phyloP scores from a whole-genome alignment of 139 green algal species.

The Volvox reticuliferus region DNA sequence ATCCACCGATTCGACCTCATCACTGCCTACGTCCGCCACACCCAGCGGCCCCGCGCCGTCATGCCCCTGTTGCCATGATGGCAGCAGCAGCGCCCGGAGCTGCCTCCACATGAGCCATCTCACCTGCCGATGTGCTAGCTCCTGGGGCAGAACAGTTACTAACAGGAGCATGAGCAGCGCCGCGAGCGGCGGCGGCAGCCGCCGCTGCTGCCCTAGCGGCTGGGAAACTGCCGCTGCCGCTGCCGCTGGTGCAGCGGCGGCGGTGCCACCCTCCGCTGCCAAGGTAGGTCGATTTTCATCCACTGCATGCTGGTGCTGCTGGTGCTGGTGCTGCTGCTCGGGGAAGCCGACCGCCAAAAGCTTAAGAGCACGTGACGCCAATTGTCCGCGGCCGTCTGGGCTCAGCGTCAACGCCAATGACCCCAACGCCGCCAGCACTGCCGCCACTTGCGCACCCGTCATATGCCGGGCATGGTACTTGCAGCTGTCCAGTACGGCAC shows the following conservation, averaged over 20 bases:
- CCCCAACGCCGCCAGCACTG: slow-evolving; percentile 18
- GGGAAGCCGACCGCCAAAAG: background rate
- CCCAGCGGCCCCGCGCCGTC: background rate
- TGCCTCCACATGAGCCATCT: slow-evolving; percentile 1
- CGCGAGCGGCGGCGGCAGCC: slow-evolving; percentile 10
- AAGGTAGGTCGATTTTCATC: no score
- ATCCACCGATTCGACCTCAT: background rate
- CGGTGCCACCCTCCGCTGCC: background rate
- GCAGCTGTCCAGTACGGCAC: no score
- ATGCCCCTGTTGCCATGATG: background rate
- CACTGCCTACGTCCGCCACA: background rate
- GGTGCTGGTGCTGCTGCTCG: background rate
- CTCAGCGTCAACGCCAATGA: background rate
- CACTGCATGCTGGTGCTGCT: background rate
- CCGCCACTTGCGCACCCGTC: background rate
- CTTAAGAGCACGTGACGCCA: background rate
- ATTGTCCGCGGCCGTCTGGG: background rate
- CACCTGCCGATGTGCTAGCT: background rate
- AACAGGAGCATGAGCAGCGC: slow-evolving; percentile 39
- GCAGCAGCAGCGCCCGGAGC: background rate
- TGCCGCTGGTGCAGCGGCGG: background rate
- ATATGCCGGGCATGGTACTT: background rate
- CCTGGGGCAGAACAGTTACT: background rate
- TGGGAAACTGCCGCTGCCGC: background rate
- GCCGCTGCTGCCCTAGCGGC: background rate